phyloP scores from a whole-genome alignment of 2,329 filamentous ascomycete genomes.

The Zymoseptoria ardabiliae region DNA sequence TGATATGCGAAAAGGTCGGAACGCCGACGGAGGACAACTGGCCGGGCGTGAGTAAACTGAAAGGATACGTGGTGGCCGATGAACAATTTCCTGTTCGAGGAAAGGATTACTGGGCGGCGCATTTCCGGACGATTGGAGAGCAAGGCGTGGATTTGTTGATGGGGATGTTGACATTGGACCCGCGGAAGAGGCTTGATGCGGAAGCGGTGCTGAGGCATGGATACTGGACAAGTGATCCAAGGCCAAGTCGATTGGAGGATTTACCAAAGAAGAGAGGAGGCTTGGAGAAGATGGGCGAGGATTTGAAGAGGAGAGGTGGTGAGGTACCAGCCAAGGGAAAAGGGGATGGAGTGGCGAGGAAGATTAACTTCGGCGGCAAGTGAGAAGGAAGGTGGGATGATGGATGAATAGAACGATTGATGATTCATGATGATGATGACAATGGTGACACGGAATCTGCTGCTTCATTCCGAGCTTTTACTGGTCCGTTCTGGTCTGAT shows the following conservation, averaged over 20 bases:
- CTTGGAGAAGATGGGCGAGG: slow-evolving; percentile 68
- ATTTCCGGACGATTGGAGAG: slow-evolving; percentile 72
- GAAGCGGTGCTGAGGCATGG: slow-evolving; percentile 69
- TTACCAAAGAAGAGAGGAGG: slow-evolving; percentile 71
- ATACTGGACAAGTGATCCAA: slow-evolving; percentile 81
- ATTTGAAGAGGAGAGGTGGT: slow-evolving; percentile 70
- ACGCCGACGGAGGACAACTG: slow-evolving; percentile 91
- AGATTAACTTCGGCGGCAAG: slow-evolving; percentile 63
- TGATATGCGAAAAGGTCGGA: slow-evolving; percentile 79
- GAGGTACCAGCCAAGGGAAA: slow-evolving; percentile 58
- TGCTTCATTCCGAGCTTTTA: too few relatives aligned
- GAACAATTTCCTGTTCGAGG: slow-evolving; percentile 53
- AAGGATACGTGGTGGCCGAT: slow-evolving; percentile 68
- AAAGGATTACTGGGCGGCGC: slow-evolving; percentile 63
- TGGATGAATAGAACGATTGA: not conserved
- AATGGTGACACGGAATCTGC: too few relatives aligned
- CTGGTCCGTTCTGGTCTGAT: too few relatives aligned
- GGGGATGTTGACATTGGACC: slow-evolving; percentile 77
- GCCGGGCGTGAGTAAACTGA: slow-evolving; percentile 79
- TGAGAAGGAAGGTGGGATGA: not conserved
- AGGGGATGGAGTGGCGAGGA: slow-evolving; percentile 70
- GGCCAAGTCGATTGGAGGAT: slow-evolving; percentile 73
- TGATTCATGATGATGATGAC: not conserved
- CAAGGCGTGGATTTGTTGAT: slow-evolving; percentile 84
- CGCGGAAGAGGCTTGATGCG: slow-evolving; percentile 73